Percentiles rank a stretch among this genome's conserved stretches.
phyloP scores from a whole-genome alignment of 768 basidiomycete species.

The Calocera viscosa region DNA sequence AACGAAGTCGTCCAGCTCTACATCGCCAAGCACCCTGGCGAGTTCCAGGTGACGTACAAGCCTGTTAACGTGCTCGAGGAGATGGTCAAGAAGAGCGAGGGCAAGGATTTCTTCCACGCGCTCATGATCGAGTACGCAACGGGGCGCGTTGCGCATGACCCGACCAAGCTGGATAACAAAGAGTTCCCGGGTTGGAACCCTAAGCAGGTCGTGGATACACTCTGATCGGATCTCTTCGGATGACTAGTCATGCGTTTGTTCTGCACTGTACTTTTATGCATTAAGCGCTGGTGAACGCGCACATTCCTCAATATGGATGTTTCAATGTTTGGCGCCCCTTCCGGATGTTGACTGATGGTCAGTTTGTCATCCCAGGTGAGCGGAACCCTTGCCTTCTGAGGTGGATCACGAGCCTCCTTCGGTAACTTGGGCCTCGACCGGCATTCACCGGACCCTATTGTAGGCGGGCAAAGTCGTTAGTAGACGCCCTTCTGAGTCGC shows the following conservation, averaged over 20 bases:
- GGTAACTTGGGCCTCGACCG: too few species aligned
- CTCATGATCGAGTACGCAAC: constrained; percentile 6
- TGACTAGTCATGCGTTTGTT: background rate
- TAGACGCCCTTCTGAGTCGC: too few species aligned
- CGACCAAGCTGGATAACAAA: background rate
- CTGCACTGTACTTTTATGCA: background rate
- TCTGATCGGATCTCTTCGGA: background rate
- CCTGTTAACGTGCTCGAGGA: background rate
- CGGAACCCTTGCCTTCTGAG: too few species aligned
- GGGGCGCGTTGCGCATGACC: background rate
- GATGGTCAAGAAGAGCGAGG: constrained; percentile 4
- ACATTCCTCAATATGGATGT: too few species aligned
- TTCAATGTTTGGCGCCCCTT: too few species aligned
- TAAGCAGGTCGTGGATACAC: background rate
- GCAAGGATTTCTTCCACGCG: constrained; percentile 8
- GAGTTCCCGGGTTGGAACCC: constrained; percentile 3
- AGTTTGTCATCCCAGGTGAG: too few species aligned
- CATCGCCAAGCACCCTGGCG: background rate
- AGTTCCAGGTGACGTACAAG: constrained; percentile 3
- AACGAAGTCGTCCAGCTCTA: background rate
- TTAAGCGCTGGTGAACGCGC: background rate
- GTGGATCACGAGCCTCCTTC: too few species aligned
- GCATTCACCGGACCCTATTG: too few species aligned
- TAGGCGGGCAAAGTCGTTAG: too few species aligned
- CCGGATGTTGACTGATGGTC: too few species aligned